These are phyloP conservation scores for Daldinia sp. DNA, from an alignment of 2,329 filamentous ascomycete species.

Conservation along the genomic window DNA sequence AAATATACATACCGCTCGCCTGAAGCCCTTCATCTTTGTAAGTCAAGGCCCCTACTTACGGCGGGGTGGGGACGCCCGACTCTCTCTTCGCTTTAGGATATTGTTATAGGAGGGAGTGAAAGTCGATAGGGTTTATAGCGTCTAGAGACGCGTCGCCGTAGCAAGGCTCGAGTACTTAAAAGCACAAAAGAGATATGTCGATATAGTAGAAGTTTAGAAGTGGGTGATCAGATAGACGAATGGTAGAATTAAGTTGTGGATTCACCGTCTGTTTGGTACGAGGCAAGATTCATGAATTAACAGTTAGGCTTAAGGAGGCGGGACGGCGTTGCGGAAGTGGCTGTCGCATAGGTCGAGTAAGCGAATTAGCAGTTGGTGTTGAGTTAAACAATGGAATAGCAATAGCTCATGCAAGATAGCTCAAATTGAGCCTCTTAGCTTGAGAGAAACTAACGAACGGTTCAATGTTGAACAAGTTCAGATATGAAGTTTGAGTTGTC, in stretches of 20 bases:
- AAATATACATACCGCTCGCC: conserved; percentile 79
- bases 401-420: conserved; percentile 32
- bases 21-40: conserved; percentile 89
- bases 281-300: conserved; percentile 24
- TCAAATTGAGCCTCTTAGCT: conserved; percentile 38
- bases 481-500: conserved; percentile 45
- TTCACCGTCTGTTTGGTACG: conserved; percentile 47
- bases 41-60: conserved; percentile 47
- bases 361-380: conserved; percentile 6
- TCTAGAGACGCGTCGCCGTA: conserved; percentile 31
- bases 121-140: conserved; percentile 13
- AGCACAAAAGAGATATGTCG: conserved; percentile 16
- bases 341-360: conserved; percentile 35
- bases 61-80: conserved; percentile 49
- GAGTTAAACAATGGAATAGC: conserved; percentile 27
- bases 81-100: conserved; percentile 32
- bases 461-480: conserved; percentile 26
- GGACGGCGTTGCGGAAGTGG: conserved; percentile 15
- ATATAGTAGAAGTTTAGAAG: conserved; percentile 17
- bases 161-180: conserved; percentile 3
- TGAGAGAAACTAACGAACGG: conserved; percentile 21
- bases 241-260: conserved; percentile 35
- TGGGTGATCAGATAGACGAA: conserved; percentile 20
- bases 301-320: conserved; percentile 38
- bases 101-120: conserved; percentile 20